Base-by-base conservation (phyloP, 192 early-diverging fungal species). In the Radiomyces spectabilis region DNA sequence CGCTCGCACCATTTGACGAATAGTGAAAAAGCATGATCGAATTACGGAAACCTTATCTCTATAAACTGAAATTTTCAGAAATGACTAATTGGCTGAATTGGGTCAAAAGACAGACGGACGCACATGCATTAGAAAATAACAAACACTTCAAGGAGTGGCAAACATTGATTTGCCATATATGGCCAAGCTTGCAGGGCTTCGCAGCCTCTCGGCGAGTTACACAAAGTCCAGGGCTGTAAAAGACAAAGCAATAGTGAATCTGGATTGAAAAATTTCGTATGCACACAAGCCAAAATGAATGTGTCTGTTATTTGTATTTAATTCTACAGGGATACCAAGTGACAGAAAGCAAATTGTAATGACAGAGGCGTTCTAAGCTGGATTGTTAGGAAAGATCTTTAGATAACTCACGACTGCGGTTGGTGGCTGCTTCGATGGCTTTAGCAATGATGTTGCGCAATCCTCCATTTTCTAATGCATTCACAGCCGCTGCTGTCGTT, bases 401-500 rank as follows among this genome's bases (percentile, higher is more conserved):
- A 27, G 83, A 85, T 51, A 89, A 66, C 39, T 82, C 83, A 35
- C 74, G 78, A 24, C 81, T 78, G 29, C 87, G 71, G 22, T 68
- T 32, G 18, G 76, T 76, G 8, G 87, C 87, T 22, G 81, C 80
- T 21, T 65, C 51, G 4, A 89, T 82, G 48, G 66, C 71, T 18
- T 72, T 52, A 21, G 63, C 47, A 2, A 85, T 60, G 53, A 73
- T 43, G 24, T 85, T 56, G 18, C 79, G 53, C 10, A 82, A 37
- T n/a, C 75, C 75, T 1, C 54, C 69, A 9, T 63, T 79, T 54
- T 87, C 82, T 67, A 93, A 78, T 2, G 71, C 69, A 66, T 86
- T 78, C 51, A 95, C 70, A 4, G 82, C 92, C 0, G 92, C 92
- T 39, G 88, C 84, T 8, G 92, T 95, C 18, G 92, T 92, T 12